Conservation (phyloP, 352 stramenopile species). For the Globisporangium carolinianum region DNA sequence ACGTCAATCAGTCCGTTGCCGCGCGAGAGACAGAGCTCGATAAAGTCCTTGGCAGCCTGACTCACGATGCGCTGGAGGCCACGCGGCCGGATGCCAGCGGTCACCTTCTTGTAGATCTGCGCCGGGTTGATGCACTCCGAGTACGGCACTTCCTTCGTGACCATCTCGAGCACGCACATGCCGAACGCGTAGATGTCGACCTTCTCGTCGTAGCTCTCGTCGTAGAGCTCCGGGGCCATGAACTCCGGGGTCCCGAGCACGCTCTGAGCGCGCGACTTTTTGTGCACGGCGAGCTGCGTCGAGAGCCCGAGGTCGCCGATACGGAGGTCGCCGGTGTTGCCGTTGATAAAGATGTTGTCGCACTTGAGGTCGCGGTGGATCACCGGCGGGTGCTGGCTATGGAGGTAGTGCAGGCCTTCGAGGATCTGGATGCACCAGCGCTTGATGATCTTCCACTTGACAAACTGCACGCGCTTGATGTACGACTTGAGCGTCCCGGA, state of each 20-base stretch:
- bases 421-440: conserved; percentile 97
- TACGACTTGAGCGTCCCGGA: conserved; percentile 94
- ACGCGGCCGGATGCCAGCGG: conserved; percentile 68
- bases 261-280: conserved; percentile 78
- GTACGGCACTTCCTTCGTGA: conserved; percentile 98
- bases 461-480: conserved; percentile 96
- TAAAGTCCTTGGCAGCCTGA: conserved; percentile 70
- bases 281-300: conserved; percentile 74
- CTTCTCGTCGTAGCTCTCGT: conserved; percentile 98
- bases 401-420: conserved; percentile 90
- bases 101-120: conserved; percentile 91
- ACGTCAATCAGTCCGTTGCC: conserved; percentile 78
- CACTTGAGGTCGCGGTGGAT: conserved; percentile 94
- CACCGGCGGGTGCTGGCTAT: conserved; percentile 85
- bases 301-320: conserved; percentile 96
- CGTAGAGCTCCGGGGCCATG: conserved; percentile 99
- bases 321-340: conserved; percentile 94
- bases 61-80: conserved; percentile 70
- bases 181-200: conserved; percentile 98
- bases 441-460: conserved; percentile 98
- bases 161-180: conserved; percentile 99
- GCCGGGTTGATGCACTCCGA: conserved; percentile 91
- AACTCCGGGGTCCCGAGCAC: conserved; percentile 98
- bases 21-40: conserved; percentile 75
- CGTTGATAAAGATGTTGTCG: conserved; percentile 99